Percentiles rank a stretch among this genome's conserved stretches.
Evolutionary conservation across 2,329 filamentous ascomycete species (phyloP).

Genomic region (Pezicula neosporulosa): DNA sequence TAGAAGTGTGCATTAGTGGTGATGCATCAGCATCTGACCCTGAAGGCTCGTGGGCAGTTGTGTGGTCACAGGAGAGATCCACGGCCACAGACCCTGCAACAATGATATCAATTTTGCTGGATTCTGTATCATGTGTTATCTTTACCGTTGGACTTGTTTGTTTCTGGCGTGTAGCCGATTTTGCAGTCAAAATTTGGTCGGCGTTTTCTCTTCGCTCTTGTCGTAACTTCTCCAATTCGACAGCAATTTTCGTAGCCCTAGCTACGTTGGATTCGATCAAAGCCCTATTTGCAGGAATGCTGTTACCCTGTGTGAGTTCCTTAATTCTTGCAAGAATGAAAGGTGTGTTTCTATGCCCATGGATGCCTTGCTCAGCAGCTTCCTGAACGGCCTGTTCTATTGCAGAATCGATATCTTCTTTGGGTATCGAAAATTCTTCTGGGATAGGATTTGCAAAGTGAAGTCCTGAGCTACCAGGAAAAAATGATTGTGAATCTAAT

Average conservation of each 20-base stretch:
- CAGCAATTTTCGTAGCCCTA: slow-evolving; percentile 61
- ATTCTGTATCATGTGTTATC: neutral
- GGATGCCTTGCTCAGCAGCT: slow-evolving; percentile 49
- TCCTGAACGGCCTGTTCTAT: slow-evolving; percentile 53
- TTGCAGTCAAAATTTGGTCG: slow-evolving; percentile 18
- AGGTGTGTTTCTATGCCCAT: slow-evolving; percentile 66
- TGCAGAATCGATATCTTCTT: slow-evolving; percentile 52
- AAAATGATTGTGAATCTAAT: slow-evolving; percentile 65
- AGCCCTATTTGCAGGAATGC: slow-evolving; percentile 59
- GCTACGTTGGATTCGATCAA: slow-evolving; percentile 65
- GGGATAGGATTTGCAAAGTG: slow-evolving; percentile 84
- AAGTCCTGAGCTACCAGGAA: slow-evolving; percentile 67
- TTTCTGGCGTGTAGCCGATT: neutral
- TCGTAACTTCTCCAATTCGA: slow-evolving; percentile 35
- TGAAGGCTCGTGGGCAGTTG: slow-evolving; percentile 19
- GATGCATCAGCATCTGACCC: neutral
- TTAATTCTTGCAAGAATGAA: slow-evolving; percentile 67
- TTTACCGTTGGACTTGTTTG: neutral
- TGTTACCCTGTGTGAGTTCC: slow-evolving; percentile 60
- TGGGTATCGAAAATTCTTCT: slow-evolving; percentile 53
- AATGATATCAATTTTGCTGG: slow-evolving; percentile 58
- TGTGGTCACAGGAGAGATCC: slow-evolving; percentile 81
- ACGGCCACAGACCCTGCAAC: slow-evolving; percentile 89
- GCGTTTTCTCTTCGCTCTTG: neutral
- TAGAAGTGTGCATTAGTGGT: slow-evolving; percentile 67